Conservation (phyloP, 768 basidiomycete genomes). For the Hortiboletus campestris region DNA sequence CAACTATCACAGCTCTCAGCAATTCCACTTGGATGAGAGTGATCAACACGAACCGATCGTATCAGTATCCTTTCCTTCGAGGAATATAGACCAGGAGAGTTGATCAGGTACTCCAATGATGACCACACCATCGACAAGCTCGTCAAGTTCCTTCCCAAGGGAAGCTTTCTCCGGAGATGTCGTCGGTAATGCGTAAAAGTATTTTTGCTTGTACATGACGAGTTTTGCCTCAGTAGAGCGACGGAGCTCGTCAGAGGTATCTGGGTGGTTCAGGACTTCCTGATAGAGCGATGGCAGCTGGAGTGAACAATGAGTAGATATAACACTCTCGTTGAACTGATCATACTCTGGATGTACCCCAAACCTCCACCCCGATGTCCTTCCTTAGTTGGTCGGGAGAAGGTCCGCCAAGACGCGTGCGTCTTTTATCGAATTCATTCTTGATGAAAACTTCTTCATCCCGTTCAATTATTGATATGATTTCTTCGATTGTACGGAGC, state of each 20-base stretch:
- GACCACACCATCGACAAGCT: slow-evolving; percentile 71
- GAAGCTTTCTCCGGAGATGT: slow-evolving; percentile 41
- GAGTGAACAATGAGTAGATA: slow-evolving; percentile 9
- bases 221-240: slow-evolving; percentile 73
- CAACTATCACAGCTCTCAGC: slow-evolving; percentile 40
- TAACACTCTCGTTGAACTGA: neutral
- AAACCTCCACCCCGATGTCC: slow-evolving; percentile 68
- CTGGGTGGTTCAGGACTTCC: slow-evolving; percentile 79
- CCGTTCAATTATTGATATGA: slow-evolving; percentile 59
- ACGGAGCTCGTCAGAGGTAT: slow-evolving; percentile 78
- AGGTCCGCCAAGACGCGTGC: slow-evolving; percentile 71
- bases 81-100: slow-evolving; percentile 73
- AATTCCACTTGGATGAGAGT: neutral
- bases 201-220: slow-evolving; percentile 58
- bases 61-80: slow-evolving; percentile 73
- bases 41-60: slow-evolving; percentile 54
- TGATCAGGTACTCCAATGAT: slow-evolving; percentile 76
- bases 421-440: slow-evolving; percentile 72
- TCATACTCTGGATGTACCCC: slow-evolving; percentile 56
- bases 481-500: slow-evolving; percentile 70
- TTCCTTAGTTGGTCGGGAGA: slow-evolving; percentile 55
- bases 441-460: slow-evolving; percentile 57
- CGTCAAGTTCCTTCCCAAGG: slow-evolving; percentile 63
- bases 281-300: slow-evolving; percentile 73
- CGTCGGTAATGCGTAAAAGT: slow-evolving; percentile 59